These are phyloP conservation scores for Trichoderma sp. DNA, from an alignment of 2,329 filamentous ascomycete genomes.

Conservation along the genomic window DNA sequence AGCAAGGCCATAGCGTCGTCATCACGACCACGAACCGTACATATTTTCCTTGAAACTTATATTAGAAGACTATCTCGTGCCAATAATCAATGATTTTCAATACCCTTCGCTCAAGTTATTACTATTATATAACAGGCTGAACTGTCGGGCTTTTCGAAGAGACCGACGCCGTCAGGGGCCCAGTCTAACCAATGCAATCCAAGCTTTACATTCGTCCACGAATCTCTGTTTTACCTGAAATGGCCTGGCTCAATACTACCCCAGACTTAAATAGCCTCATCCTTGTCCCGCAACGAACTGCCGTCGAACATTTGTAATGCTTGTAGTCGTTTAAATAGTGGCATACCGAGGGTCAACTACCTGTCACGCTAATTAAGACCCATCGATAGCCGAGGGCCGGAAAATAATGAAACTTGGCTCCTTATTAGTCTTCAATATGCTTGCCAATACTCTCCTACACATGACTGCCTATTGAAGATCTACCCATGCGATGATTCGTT, in stretches of 20 bases:
- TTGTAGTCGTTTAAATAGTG: background rate
- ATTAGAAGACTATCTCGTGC: background rate
- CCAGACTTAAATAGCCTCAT: background rate
- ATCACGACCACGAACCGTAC: background rate
- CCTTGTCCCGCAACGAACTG: background rate
- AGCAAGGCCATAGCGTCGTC: background rate
- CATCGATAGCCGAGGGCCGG: background rate
- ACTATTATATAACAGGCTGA: background rate
- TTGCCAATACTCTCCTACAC: no score
- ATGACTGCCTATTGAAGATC: background rate
- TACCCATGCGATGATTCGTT: background rate
- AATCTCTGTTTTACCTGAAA: background rate
- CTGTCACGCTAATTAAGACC: background rate
- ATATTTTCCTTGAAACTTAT: background rate
- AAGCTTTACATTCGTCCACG: background rate
- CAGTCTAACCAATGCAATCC: background rate
- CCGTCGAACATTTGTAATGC: background rate
- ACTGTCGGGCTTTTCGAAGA: background rate
- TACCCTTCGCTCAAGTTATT: background rate
- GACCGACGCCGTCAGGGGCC: background rate
- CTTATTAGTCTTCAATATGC: background rate
- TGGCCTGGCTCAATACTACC: background rate
- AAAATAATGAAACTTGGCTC: background rate
- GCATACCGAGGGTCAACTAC: background rate
- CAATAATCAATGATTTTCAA: accelerated